A percentile compares a stretch with the other conserved stretches of the same genome.
Conservation (phyloP, 352 stramenopile species). For the Globisporangium solare region DNA sequence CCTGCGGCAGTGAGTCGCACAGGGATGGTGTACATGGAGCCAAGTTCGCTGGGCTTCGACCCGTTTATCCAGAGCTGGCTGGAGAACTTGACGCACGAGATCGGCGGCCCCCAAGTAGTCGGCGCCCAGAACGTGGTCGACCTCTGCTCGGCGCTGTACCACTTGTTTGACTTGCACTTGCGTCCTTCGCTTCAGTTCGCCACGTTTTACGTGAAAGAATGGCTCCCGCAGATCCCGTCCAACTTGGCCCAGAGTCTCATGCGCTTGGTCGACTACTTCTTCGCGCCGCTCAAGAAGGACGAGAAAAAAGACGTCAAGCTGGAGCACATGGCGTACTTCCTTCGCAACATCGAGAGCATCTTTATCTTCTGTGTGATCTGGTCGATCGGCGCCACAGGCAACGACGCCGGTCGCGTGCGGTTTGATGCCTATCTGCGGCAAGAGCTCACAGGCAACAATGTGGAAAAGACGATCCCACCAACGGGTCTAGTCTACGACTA, state of each 20-base stretch:
- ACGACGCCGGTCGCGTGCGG: constrained; percentile 71
- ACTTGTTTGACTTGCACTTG: constrained; percentile 89
- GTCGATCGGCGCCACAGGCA: constrained; percentile 89
- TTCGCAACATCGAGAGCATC: constrained; percentile 80
- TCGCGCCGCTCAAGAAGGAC: constrained; percentile 77
- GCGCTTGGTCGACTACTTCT: constrained; percentile 91
- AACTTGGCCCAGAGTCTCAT: constrained; percentile 89
- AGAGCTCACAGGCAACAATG: constrained; percentile 66
- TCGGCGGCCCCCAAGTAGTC: constrained; percentile 33
- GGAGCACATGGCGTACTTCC: constrained; percentile 61
- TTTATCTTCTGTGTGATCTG: constrained; percentile 93
- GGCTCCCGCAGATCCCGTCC: constrained; percentile 89
- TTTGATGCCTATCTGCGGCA: constrained; percentile 87
- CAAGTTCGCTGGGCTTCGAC: constrained; percentile 88
- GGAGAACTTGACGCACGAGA: constrained; percentile 54
- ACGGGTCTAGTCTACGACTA: constrained; percentile 88
- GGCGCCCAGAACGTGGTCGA: constrained; percentile 44
- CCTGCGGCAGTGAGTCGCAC: constrained; percentile 92
- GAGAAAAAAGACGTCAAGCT: constrained; percentile 82
- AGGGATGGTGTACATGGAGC: constrained; percentile 97
- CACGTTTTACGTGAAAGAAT: constrained; percentile 86
- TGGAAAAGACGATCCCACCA: constrained; percentile 50
- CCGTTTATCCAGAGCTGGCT: constrained; percentile 89
- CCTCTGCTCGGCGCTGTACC: constrained; percentile 42
- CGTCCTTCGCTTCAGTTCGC: constrained; percentile 78